These are phyloP conservation scores for Colletotrichum falcatum DNA, from an alignment of 2,329 filamentous ascomycete genomes.

Conservation along the genomic window DNA sequence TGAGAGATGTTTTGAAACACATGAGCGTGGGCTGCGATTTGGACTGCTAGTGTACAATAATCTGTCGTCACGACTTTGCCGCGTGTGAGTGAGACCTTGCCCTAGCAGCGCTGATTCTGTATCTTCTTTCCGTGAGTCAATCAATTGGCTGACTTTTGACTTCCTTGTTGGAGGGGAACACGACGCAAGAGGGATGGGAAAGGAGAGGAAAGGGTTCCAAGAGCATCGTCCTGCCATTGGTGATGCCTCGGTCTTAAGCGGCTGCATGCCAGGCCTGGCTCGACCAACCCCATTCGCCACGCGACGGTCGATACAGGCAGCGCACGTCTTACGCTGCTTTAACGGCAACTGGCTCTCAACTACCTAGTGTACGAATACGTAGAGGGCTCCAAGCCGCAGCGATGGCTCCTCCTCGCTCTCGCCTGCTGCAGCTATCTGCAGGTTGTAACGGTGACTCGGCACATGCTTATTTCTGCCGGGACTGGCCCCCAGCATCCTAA, in stretches of 20 bases:
- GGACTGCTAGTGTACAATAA: background rate
- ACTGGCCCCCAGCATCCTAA: constrained; percentile 32
- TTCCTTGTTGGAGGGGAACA: constrained; percentile 5
- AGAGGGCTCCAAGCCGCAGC: constrained; percentile 17
- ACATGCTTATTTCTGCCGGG: constrained; percentile 42
- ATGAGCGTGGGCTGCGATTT: background rate
- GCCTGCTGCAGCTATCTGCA: constrained; percentile 35
- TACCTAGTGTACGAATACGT: background rate
- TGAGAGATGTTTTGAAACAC: constrained; percentile 13
- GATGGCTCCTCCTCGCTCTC: constrained; percentile 14
- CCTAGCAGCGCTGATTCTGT: constrained; percentile 1
- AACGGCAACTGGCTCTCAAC: constrained; percentile 7
- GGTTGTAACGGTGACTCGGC: constrained; percentile 38
- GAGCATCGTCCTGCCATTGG: constrained; percentile 14
- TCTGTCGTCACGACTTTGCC: constrained; percentile 3
- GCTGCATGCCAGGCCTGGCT: constrained; percentile 20
- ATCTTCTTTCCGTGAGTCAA: constrained; percentile 5
- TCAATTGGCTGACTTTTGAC: constrained; percentile 12
- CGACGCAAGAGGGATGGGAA: background rate
- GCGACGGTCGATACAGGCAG: constrained; percentile 20
- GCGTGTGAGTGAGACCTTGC: background rate
- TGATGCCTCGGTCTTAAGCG: constrained; percentile 14
- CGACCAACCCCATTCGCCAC: constrained; percentile 23
- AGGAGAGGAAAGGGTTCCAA: constrained; percentile 7
- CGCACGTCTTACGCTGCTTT: constrained; percentile 34